Evolutionary conservation across 345 rosid genomes (phyloP).

Genomic region (Populus alba): DNA sequence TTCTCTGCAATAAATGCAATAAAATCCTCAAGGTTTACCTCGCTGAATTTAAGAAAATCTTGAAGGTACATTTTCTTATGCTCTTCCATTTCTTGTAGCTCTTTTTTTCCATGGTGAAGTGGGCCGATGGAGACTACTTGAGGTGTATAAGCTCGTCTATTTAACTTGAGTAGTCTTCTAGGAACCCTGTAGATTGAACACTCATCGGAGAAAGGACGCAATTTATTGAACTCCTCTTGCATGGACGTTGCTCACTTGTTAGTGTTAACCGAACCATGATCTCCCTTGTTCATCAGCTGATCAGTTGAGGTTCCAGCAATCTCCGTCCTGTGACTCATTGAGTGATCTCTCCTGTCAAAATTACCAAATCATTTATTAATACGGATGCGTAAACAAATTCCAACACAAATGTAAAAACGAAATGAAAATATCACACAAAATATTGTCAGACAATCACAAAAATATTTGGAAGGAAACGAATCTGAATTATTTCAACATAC

Average conservation of each 20-base stretch:
- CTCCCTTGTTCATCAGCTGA: not conserved
- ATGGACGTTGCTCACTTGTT: constrained; percentile 1
- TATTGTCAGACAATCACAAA: too few relatives aligned
- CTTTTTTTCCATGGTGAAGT: constrained; percentile 7
- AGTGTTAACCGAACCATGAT: not conserved
- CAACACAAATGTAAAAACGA: too few relatives aligned
- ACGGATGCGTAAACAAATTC: too few relatives aligned
- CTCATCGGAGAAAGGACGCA: not conserved
- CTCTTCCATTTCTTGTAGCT: constrained; percentile 12
- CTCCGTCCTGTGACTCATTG: too few relatives aligned
- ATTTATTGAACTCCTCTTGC: not conserved
- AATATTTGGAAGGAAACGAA: too few relatives aligned
- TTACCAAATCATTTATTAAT: too few relatives aligned
- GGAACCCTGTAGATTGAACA: constrained; percentile 18
- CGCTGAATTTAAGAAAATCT: not conserved
- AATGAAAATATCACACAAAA: too few relatives aligned
- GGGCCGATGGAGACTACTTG: constrained; percentile 19
- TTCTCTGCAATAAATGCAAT: not conserved
- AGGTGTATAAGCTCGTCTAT: constrained; percentile 9
- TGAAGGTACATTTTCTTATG: constrained; percentile 4
- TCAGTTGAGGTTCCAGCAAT: too few relatives aligned
- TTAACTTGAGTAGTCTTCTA: not conserved
- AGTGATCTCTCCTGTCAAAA: too few relatives aligned
- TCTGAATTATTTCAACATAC: too few relatives aligned
- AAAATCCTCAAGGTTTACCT: not conserved